Evolutionary conservation across 306 rosid species (phyloP), one percentile per base, ranked within the genome.

Genomic region (Neltuma alba): DNA sequence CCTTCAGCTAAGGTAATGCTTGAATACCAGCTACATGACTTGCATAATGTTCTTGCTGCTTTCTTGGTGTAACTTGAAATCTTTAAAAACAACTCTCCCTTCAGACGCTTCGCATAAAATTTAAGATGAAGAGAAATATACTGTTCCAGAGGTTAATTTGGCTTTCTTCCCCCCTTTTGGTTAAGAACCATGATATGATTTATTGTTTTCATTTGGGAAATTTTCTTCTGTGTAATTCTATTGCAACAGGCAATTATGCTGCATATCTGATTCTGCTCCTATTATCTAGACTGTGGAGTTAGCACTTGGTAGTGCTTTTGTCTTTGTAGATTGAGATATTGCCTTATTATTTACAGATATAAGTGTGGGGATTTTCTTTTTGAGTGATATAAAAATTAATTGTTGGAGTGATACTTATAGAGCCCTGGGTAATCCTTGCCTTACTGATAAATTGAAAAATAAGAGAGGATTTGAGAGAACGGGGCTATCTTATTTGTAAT

Each of bases 1-100:
- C 83, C 89, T 95, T 83, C 97, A 91, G 82, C 91, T 95, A 83
- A 91, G 99, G 99, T 95, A 87, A 85, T 86, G 77, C 79, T 80
- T 81, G 72, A 81, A 75, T 62, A 72, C 78, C 81, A 18, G 42
- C 74, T 41, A 78, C 38, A 38, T 44, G 72, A 83, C 79, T 63
- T 81, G 44, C 44, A 79, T 44, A 76, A 81, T 78, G 57, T 76
- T 61, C 66, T 79, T 63, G 72, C 68, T 67, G 61, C 79, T 82
- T 57, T 83, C 74, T 71, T 20, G 23, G 60, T 48, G 52, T 62
- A 48, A 30, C 48, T 70, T 76, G 52, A 75, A 61, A 42, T 62
- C 75, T 60, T 68, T 52, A 50, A 62, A 58, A 45, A 73, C 44
- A 55, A 40, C 61, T 36, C 10, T 65, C 9, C 2, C 57, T 83